phyloP scores from a whole-genome alignment of 2,329 filamentous ascomycete genomes.

The Graphilbum sp. region DNA sequence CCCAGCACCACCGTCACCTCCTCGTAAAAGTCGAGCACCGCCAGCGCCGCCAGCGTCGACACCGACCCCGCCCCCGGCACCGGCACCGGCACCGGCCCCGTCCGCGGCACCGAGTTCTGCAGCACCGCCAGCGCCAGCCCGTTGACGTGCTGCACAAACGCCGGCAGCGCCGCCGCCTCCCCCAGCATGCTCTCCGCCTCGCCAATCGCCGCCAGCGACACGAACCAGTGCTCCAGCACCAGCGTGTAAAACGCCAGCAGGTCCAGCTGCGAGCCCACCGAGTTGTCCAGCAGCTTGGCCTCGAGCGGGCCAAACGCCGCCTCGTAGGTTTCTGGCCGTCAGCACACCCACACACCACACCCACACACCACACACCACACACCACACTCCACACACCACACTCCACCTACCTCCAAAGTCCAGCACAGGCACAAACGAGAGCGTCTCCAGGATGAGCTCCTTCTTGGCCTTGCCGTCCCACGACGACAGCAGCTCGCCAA shows the following conservation, averaged over 20 bases:
- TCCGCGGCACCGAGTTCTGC: conserved; percentile 34
- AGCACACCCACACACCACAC: conserved; percentile 4
- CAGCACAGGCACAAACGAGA: conserved; percentile 37
- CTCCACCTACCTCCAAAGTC: conserved; percentile 38
- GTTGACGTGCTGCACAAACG: conserved; percentile 34
- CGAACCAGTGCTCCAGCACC: conserved; percentile 45
- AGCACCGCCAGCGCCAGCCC: conserved; percentile 41
- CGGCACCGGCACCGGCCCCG: too few relatives aligned
- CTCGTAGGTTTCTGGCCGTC: conserved; percentile 28
- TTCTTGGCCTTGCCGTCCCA: conserved; percentile 47
- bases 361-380: too few relatives aligned
- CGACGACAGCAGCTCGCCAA: conserved; percentile 32
- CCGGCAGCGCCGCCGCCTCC: conserved; percentile 14
- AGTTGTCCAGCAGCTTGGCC: conserved; percentile 29
- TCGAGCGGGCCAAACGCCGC: conserved; percentile 36
- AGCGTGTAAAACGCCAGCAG: conserved; percentile 52
- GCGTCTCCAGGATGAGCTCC: conserved; percentile 37
- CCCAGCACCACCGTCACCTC: conserved; percentile 39
- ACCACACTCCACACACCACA: too few relatives aligned
- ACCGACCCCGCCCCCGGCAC: too few relatives aligned
- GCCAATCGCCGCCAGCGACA: conserved; percentile 24
- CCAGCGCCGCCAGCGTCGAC: conserved; percentile 22
- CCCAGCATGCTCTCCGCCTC: background rate
- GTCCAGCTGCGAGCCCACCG: conserved; percentile 33
- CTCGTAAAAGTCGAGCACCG: conserved; percentile 56